phyloP scores from a whole-genome alignment of 805 yeast genomes.

The Nakazawaea populi region DNA sequence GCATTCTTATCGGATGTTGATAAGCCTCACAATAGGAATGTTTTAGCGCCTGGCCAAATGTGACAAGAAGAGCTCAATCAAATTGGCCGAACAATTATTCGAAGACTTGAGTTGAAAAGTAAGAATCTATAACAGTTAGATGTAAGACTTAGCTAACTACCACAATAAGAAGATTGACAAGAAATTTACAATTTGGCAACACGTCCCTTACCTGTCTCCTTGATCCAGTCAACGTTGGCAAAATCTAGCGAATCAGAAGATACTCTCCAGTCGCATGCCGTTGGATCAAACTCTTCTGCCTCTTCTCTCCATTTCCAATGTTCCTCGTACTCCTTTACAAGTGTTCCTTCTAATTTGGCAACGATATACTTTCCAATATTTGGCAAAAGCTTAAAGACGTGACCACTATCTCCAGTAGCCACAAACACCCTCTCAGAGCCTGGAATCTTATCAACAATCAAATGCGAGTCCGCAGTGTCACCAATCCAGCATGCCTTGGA shows the following conservation, averaged over 20 bases:
- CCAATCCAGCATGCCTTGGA: constrained; percentile 33
- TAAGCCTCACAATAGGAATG: no score
- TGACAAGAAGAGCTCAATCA: no score
- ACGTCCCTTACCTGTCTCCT: background rate
- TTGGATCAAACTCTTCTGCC: constrained; percentile 15
- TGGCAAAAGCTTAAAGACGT: constrained; percentile 41
- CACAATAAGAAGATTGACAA: background rate
- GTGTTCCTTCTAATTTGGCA: constrained; percentile 23
- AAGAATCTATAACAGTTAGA: no score
- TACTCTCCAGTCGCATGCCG: constrained; percentile 19
- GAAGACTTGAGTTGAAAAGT: no score
- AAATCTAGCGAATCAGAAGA: constrained; percentile 15
- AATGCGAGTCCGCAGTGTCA: constrained; percentile 35
- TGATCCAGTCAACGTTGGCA: constrained; percentile 6
- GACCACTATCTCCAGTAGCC: constrained; percentile 47
- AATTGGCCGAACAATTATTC: no score
- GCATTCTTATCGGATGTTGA: background rate
- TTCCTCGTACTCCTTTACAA: constrained; percentile 17
- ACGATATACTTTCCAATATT: constrained; percentile 37
- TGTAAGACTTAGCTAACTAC: no score
- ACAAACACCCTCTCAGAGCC: constrained; percentile 24
- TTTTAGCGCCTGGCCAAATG: no score
- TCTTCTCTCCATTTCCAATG: constrained; percentile 29
- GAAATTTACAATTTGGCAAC: background rate
- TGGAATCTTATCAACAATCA: constrained; percentile 35